These are phyloP conservation scores for Rhizopogon vesiculosus DNA, from an alignment of 768 basidiomycete species.

Conservation along the genomic window DNA sequence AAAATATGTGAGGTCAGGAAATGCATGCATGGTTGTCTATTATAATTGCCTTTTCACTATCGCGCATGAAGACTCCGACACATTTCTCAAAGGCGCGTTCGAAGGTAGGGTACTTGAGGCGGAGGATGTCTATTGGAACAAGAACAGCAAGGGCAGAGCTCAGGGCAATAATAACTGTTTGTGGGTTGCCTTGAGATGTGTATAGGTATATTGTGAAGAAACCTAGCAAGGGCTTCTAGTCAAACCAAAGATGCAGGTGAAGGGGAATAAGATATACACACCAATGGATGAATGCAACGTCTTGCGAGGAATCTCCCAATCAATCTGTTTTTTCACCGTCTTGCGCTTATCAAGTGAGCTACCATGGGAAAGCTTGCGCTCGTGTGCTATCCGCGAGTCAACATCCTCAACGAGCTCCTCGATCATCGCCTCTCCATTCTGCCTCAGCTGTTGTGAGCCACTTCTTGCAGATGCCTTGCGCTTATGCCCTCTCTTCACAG, in stretches of 20 bases:
- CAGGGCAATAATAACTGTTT: conserved; percentile 55
- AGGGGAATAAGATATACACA: conserved; percentile 20
- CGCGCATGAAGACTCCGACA: conserved; percentile 86
- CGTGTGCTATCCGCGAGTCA: conserved; percentile 13
- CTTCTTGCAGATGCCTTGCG: conserved; percentile 18
- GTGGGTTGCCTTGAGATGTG: conserved; percentile 39
- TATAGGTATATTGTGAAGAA: conserved; percentile 63
- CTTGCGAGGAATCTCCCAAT: conserved; percentile 93
- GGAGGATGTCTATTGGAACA: conserved; percentile 68
- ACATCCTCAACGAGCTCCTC: conserved; percentile 21
- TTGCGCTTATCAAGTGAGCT: conserved; percentile 7
- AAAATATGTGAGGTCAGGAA: not conserved
- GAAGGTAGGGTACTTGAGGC: conserved; percentile 61
- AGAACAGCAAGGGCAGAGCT: conserved; percentile 64
- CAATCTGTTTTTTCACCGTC: conserved; percentile 38
- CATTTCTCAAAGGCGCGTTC: conserved; percentile 64
- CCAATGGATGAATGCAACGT: conserved; percentile 86
- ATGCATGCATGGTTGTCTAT: conserved; percentile 18
- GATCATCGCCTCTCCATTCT: conserved; percentile 10
- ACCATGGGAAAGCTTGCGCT: conserved; percentile 13
- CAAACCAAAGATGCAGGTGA: not conserved
- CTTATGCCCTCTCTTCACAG: conserved; percentile 27
- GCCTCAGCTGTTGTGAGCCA: conserved; percentile 18
- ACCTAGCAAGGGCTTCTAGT: conserved; percentile 33
- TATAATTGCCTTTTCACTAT: conserved; percentile 60